Evolutionary conservation across 257 asterid species (phyloP), one percentile per base, ranked within the genome.

Genomic region (Solanum etuberosum): DNA sequence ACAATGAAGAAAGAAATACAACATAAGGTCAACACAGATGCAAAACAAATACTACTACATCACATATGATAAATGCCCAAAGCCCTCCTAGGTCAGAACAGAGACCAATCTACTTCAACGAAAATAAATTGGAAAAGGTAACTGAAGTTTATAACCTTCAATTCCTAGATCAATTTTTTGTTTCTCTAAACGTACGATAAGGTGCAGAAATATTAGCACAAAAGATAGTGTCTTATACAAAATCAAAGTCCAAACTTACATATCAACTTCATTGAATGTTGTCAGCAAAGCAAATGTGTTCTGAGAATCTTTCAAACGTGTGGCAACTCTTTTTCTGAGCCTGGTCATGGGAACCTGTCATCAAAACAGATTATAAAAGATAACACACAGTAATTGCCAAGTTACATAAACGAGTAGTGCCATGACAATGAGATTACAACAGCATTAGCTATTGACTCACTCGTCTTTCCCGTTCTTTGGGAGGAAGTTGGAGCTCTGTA

Each of bases 211-310:
- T 68, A 72, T 35, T 46, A 61, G 85, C 85, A 89, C 18, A 43
- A 80, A 29, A 46, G 42, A 80, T 29, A 48, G 84, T 42, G 40
- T 37, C 78, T 15, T 54, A 78, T 73, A 29, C 29, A 37, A 67
- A 59, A 67, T 7, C 25, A 88, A 71, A 14, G 10, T 83, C 43
- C 71, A 43, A 89, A 88, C 97, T 93, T 91, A 97, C 99, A 97
- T 97, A 88, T 97, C 99, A 90, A 97, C 98, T 95, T 97, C 99
- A 88, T 97, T 97, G 91, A 96, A 96, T 59, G 99, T 97, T 23
- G 99, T 97, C 93, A 96, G 88, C 95, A 96, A 83, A 21, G 99
- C 99, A 91, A 94, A 97, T 83, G 99, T 97, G 90, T 97, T 97
- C 83, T 97, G 99, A 67, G 99, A 96, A 93, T 97, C 99, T 91